Conservation (phyloP, 176 grass and related monocot genomes). For the Chloris gayana region DNA sequence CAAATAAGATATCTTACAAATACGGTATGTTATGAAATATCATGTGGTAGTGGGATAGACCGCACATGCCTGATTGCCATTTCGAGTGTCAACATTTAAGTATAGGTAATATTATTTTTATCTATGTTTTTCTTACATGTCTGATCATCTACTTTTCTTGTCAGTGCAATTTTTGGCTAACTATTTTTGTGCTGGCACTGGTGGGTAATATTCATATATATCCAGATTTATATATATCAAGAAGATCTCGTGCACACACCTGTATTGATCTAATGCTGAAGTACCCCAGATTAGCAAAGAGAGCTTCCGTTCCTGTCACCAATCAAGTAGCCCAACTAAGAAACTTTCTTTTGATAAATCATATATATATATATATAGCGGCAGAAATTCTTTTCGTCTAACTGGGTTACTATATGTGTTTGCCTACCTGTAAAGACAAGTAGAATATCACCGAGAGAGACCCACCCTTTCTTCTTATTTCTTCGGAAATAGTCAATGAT, state of each 20-base stretch:
- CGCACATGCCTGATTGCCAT: too few relatives aligned
- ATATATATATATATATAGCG: too few relatives aligned
- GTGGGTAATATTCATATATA: not conserved
- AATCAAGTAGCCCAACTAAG: too few relatives aligned
- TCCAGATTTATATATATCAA: not conserved
- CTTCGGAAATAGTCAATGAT: conserved; percentile 58
- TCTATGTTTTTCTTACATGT: too few relatives aligned
- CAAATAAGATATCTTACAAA: too few relatives aligned
- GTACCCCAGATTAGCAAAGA: conserved; percentile 54
- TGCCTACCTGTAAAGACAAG: conserved; percentile 56
- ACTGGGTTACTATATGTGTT: not conserved
- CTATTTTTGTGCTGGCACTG: too few relatives aligned
- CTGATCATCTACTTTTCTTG: too few relatives aligned
- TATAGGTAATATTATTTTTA: too few relatives aligned
- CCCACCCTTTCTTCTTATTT: conserved; percentile 55
- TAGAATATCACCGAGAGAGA: conserved; percentile 57
- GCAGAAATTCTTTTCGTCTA: not conserved
- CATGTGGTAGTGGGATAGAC: too few relatives aligned
- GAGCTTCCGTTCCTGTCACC: conserved; percentile 52
- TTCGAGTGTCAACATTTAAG: too few relatives aligned
- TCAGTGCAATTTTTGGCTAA: too few relatives aligned
- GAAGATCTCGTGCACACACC: conserved; percentile 5
- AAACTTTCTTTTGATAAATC: not conserved
- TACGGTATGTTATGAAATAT: too few relatives aligned
- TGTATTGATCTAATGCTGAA: conserved; percentile 57